Evolutionary conservation across 306 rosid species (phyloP), one percentile per base, ranked within the genome.

Genomic region (Trichosanthes truncata): DNA sequence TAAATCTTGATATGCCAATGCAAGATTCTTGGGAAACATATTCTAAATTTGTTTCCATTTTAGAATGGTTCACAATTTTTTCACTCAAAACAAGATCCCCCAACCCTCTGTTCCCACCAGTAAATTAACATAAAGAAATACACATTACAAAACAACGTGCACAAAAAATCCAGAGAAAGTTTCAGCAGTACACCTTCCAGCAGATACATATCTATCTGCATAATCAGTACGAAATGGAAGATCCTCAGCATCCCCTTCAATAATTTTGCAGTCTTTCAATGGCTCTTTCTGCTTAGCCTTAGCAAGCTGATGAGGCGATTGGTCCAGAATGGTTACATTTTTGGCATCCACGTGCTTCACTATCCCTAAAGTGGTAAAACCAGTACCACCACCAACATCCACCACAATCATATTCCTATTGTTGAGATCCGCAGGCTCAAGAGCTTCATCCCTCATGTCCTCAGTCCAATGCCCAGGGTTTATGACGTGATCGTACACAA

Each of bases 391-490:
- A 17, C 97, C 95, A 26, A 92, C 97, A 87, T 94, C 97, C 9
- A 94, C 97, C 0, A 94, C 97, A 40, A 88, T 11, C 97, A 94
- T 92, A 1, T 80, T 88, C 84, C 92, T 78, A 63, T 91, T 76
- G 78, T 23, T 78, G 14, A 94, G 96, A 74, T 92, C 97, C 31
- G 98, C 97, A 0, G 97, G 97, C 78, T 92, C 97, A 20, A 94
- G 97, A 26, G 97, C 98, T 0, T 94, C 97, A 53, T 94, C 98
- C 78, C 98, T 91, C 97, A 94, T 92, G 73, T 94, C 98, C 86
- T 91, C 98, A 17, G 97, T 92, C 97, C 98, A 94, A 62, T 92
- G 97, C 20, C 97, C 97, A 48, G 98, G 98, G 83, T 94, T 94
- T 53, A 94, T 89, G 36, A 92, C 66, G 79, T 92, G 97, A 85